Evolutionary conservation across 73 alveolate genomes (phyloP).

Genomic region (Paramecium sexaurelia): DNA sequence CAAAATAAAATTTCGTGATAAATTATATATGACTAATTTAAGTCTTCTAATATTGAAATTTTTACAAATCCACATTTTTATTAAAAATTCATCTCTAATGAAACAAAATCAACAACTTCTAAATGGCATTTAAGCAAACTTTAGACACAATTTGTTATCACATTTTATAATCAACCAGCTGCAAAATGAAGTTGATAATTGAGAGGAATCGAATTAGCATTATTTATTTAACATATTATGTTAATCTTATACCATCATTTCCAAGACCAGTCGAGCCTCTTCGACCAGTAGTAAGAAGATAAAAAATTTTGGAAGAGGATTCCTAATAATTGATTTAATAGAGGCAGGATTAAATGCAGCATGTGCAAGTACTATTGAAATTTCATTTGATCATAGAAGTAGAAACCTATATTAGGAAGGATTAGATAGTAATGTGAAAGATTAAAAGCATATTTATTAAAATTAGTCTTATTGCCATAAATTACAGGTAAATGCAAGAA

Average conservation of each 20-base stretch:
- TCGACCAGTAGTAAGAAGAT: slow-evolving; percentile 93
- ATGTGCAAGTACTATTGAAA: slow-evolving; percentile 97
- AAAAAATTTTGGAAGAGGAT: slow-evolving; percentile 97
- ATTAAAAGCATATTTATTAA: slow-evolving; percentile 90
- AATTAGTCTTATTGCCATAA: slow-evolving; percentile 95
- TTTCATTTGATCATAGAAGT: slow-evolving; percentile 99
- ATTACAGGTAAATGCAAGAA: slow-evolving; percentile 91
- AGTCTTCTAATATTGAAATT: slow-evolving; percentile 24
- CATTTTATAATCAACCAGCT: slow-evolving; percentile 97
- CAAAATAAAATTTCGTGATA: background rate
- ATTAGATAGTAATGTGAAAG: slow-evolving; percentile 89
- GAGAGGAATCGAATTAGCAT: slow-evolving; percentile 77
- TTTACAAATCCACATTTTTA: background rate
- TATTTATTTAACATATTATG: slow-evolving; percentile 55
- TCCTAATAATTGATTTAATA: slow-evolving; percentile 91
- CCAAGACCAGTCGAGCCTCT: slow-evolving; percentile 86
- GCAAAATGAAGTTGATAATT: slow-evolving; percentile 82
- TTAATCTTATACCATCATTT: slow-evolving; percentile 65
- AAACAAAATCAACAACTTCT: slow-evolving; percentile 88
- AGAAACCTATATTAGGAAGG: slow-evolving; percentile 89
- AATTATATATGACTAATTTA: slow-evolving; percentile 49
- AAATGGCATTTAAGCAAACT: slow-evolving; percentile 91
- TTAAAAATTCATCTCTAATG: slow-evolving; percentile 43
- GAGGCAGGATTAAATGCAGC: slow-evolving; percentile 91
- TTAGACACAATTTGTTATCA: slow-evolving; percentile 91